These are phyloP conservation scores for Xylariaceae sp. DNA, from an alignment of 2,329 filamentous ascomycete species.

Conservation along the genomic window DNA sequence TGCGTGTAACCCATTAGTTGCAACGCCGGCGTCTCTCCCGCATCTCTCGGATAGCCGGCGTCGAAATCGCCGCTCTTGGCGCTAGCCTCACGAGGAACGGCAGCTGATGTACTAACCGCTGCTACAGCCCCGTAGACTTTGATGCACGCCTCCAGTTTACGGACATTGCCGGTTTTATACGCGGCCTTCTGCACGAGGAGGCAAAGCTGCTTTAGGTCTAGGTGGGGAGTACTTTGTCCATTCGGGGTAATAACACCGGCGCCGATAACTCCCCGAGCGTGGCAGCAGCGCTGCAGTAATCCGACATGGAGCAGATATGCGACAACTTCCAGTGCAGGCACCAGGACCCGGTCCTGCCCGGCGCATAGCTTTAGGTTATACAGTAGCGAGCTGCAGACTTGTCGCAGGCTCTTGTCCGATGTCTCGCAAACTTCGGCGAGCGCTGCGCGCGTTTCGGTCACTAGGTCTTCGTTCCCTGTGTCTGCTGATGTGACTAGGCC, in stretches of 20 bases:
- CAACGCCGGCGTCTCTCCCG: conserved; percentile 1
- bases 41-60: conserved; percentile 1
- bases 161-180: conserved; percentile 77
- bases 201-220: conserved; percentile 58
- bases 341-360: conserved; percentile 63
- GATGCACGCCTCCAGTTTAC: conserved; percentile 75
- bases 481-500: conserved; percentile 71
- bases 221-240: conserved; percentile 27
- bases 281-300: conserved; percentile 39
- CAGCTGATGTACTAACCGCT: conserved; percentile 5
- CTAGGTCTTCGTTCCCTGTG: conserved; percentile 70
- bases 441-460: conserved; percentile 64
- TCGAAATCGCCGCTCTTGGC: background rate
- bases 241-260: background rate
- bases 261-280: background rate
- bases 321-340: conserved; percentile 72
- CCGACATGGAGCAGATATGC: conserved; percentile 70
- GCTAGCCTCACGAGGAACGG: background rate
- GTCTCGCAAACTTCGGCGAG: conserved; percentile 52
- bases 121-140: conserved; percentile 73
- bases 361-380: conserved; percentile 51
- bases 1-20: conserved; percentile 34
- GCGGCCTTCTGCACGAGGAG: conserved; percentile 70
- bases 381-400: conserved; percentile 49
- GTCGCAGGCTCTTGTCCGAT: conserved; percentile 38